Evolutionary conservation across 2,329 filamentous ascomycete genomes (phyloP), one percentile per base, ranked within the genome.

Genomic region (Myriosclerotinia scirpicola): DNA sequence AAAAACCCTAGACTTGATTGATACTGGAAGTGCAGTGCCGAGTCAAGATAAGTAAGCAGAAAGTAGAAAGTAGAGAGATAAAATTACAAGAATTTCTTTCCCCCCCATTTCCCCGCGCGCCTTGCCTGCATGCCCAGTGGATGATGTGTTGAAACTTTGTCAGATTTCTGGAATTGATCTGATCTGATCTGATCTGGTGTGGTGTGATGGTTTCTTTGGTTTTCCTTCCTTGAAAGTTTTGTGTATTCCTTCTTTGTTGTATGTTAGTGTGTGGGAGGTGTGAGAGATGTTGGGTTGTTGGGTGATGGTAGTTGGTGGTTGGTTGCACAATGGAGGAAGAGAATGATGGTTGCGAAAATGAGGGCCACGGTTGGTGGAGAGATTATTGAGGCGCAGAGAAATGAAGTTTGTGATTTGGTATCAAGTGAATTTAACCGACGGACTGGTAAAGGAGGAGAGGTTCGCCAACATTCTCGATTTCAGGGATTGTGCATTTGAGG

Each of bases 381-480:
- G 58, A 50, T 50, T 20, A 7, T 50, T n/a, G 58, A 22, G 58
- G 58, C n/a, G n/a, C 12, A 26, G 34, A 60, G 30, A 22, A 61
- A 50, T 17, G 46, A 48, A 22, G 44, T 38, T 14, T 34, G 8
- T 20, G 44, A 61, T 50, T 52, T 9, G 22, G 48, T 38, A 61
- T 17, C 6, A 38, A 40, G n/a, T n/a, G 20, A 4, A 38, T 61
- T 38, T 66, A 66, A 66, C 64, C 55, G 62, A 76, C 75, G 56
- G 86, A 88, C 78, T 93, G 91, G 77, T 99, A 99, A 71, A 99
- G 86, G 56, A 99, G 84, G 61, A 99, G 84, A 30, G 95, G 95
- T 80, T 99, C 95, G 80, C 95, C 95, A 67, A 97, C 90, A 78
- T 98, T 96, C 80, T 97, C 94, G 79, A 99, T 98, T 80, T 99